These are phyloP conservation scores for Phytophthora capsici DNA, from an alignment of 352 stramenopile genomes.

Conservation along the genomic window DNA sequence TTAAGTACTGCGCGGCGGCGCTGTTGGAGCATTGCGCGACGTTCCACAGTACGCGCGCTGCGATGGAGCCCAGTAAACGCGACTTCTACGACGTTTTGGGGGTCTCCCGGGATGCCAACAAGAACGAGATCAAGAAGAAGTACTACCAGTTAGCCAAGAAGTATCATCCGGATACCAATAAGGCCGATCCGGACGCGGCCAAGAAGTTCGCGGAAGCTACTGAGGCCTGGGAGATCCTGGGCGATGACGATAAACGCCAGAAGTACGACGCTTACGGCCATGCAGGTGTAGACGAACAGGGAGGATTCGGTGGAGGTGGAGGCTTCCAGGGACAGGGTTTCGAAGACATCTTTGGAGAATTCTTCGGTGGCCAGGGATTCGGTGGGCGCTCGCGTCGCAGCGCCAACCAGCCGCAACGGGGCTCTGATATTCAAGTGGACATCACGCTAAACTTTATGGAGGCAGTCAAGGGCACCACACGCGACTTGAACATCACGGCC, in stretches of 20 bases:
- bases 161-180: constrained; percentile 99
- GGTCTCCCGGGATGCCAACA: constrained; percentile 87
- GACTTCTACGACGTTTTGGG: constrained; percentile 98
- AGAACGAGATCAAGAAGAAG: constrained; percentile 98
- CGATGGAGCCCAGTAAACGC: constrained; percentile 73
- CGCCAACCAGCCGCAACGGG: constrained; percentile 83
- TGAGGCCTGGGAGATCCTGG: constrained; percentile 94
- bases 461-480: constrained; percentile 91
- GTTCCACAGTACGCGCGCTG: constrained; percentile 73
- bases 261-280: constrained; percentile 96
- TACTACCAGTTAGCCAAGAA: constrained; percentile 97
- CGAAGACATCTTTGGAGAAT: constrained; percentile 92
- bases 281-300: constrained; percentile 93
- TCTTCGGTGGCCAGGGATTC: constrained; percentile 83
- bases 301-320: constrained; percentile 60
- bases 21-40: constrained; percentile 27
- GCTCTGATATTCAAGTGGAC: constrained; percentile 95
- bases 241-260: constrained; percentile 93
- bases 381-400: constrained; percentile 70
- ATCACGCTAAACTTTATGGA: constrained; percentile 95
- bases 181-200: constrained; percentile 88
- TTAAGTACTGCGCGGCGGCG: constrained; percentile 10
- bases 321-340: constrained; percentile 81
- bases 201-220: constrained; percentile 95
- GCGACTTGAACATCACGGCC: constrained; percentile 86